Percentiles rank a stretch among this genome's conserved stretches.
Evolutionary conservation across 805 yeast species (phyloP).

Genomic region (Saccharomycopsis oosterbeekiorum): DNA sequence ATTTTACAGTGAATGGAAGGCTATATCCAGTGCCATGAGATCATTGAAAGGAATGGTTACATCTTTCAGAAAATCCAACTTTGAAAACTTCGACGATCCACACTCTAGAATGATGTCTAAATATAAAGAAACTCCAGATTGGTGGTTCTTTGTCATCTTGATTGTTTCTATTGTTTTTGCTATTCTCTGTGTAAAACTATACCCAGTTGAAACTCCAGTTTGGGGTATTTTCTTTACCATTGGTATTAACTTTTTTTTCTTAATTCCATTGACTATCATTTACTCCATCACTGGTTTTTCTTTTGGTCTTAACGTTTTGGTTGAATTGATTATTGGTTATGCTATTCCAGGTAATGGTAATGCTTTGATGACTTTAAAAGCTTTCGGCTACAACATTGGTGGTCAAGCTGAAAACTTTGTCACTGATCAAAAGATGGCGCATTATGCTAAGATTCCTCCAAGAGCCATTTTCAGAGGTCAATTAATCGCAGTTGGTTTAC

Average conservation of each 20-base stretch:
- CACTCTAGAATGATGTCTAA: conserved; percentile 47
- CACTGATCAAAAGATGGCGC: conserved; percentile 46
- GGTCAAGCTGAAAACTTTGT: conserved; percentile 56
- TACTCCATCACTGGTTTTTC: conserved; percentile 38
- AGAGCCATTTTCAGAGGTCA: conserved; percentile 44
- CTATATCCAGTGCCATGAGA: conserved; percentile 31
- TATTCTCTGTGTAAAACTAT: conserved; percentile 36
- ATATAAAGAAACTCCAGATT: conserved; percentile 54
- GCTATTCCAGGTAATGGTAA: conserved; percentile 46
- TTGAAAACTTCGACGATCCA: conserved; percentile 35
- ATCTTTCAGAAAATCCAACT: conserved; percentile 18
- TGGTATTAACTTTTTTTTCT: conserved; percentile 39
- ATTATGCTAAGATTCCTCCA: conserved; percentile 51
- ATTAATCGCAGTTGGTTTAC: conserved; percentile 27
- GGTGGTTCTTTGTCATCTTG: conserved; percentile 40
- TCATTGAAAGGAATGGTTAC: conserved; percentile 27
- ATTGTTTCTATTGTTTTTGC: conserved; percentile 36
- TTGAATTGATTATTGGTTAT: conserved; percentile 47
- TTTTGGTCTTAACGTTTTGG: conserved; percentile 42
- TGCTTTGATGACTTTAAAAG: conserved; percentile 43
- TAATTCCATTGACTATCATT: conserved; percentile 42
- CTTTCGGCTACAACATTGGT: conserved; percentile 49
- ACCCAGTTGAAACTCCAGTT: conserved; percentile 44
- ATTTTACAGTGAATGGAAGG: conserved; percentile 35
- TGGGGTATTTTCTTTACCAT: conserved; percentile 50